Conservation (phyloP, 2,329 filamentous ascomycete genomes). For the Eutypa lata region DNA sequence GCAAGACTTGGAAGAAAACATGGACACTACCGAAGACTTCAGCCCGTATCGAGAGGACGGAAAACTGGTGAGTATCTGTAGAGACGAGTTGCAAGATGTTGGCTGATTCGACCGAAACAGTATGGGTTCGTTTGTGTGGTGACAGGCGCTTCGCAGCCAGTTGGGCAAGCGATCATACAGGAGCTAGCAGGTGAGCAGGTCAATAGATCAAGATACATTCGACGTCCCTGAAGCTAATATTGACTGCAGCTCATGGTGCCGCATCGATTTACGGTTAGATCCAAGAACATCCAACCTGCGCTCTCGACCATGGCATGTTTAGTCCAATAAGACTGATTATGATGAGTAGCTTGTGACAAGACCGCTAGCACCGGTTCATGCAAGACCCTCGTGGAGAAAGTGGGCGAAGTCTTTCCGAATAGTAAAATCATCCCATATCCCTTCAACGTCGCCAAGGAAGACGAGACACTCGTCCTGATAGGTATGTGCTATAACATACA, state of each 20-base stretch:
- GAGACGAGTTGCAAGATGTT: no score
- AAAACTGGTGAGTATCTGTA: slow-evolving; percentile 21
- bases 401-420: slow-evolving; percentile 45
- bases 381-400: slow-evolving; percentile 35
- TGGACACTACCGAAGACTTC: slow-evolving; percentile 19
- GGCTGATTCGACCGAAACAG: slow-evolving; percentile 25
- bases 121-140: slow-evolving; percentile 65
- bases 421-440: slow-evolving; percentile 62
- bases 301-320: no score
- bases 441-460: slow-evolving; percentile 55
- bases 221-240: slow-evolving; percentile 11
- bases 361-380: slow-evolving; percentile 36
- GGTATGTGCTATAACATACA: no score
- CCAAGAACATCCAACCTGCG: no score
- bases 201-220: not conserved
- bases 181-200: slow-evolving; percentile 51
- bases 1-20: slow-evolving; percentile 2
- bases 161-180: slow-evolving; percentile 56
- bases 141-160: slow-evolving; percentile 57
- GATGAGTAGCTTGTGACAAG: slow-evolving; percentile 44
- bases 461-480: slow-evolving; percentile 57
- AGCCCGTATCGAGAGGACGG: slow-evolving; percentile 18
- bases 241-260: slow-evolving; percentile 53
- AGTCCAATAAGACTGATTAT: not conserved
- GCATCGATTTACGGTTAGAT: slow-evolving; percentile 59